Evolutionary conservation across 148 eudicot genomes (phyloP).

Genomic region (Camellia japonica): DNA sequence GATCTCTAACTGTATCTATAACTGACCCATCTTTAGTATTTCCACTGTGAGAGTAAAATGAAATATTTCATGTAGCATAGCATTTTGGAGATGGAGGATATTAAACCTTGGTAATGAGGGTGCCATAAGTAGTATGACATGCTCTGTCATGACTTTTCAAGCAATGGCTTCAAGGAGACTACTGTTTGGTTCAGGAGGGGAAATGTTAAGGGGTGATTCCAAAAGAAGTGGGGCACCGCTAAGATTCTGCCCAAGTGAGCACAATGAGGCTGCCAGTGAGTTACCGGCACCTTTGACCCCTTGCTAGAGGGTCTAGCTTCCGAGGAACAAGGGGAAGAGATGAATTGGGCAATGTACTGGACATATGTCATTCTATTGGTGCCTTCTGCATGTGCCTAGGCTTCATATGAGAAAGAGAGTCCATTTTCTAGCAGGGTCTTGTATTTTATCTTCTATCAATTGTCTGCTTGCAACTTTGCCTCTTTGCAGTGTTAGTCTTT

Average conservation of each 20-base stretch:
- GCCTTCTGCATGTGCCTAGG: neutral
- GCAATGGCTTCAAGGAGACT: neutral
- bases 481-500: neutral
- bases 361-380: neutral
- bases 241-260: neutral
- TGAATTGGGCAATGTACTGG: neutral
- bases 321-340: neutral
- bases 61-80: neutral
- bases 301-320: neutral
- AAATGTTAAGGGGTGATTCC: neutral
- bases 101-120: neutral
- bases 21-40: neutral
- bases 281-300: neutral
- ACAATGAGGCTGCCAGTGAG: neutral
- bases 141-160: neutral
- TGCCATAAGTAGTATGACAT: neutral
- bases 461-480: neutral
- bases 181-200: neutral
- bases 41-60: neutral
- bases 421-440: neutral
- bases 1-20: no score
- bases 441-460: neutral
- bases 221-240: neutral
- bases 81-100: neutral
- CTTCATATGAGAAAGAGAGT: neutral